Evolutionary conservation across 2,329 filamentous ascomycete species (phyloP).

Genomic region (Claviceps sp.): DNA sequence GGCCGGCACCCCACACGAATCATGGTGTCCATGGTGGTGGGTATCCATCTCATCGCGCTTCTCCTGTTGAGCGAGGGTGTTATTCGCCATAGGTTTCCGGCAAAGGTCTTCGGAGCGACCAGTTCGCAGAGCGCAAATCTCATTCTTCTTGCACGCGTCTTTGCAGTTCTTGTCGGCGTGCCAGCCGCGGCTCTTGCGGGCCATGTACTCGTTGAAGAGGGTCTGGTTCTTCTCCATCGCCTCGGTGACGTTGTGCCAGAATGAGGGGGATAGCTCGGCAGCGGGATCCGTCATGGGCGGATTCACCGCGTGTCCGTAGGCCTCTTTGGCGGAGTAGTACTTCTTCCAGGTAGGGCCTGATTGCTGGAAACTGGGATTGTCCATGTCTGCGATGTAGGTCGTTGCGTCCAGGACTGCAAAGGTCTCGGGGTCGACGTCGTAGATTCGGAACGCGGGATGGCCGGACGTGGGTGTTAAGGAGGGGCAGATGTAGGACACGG

Average conservation of each 20-base stretch:
- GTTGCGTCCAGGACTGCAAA: slow-evolving; percentile 39
- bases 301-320: slow-evolving; percentile 31
- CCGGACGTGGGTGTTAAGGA: slow-evolving; percentile 40
- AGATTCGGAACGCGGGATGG: slow-evolving; percentile 42
- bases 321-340: slow-evolving; percentile 41
- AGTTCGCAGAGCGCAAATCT: slow-evolving; percentile 38
- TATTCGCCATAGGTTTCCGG: slow-evolving; percentile 19
- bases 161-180: slow-evolving; percentile 22
- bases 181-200: slow-evolving; percentile 33
- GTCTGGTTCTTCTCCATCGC: slow-evolving; percentile 28
- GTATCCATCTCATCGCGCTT: slow-evolving; percentile 12
- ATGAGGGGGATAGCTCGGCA: slow-evolving; percentile 36
- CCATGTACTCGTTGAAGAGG: slow-evolving; percentile 31
- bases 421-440: slow-evolving; percentile 41
- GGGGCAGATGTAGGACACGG: slow-evolving; percentile 37
- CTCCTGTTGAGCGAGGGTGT: slow-evolving; percentile 12
- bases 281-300: slow-evolving; percentile 22
- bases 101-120: slow-evolving; percentile 39
- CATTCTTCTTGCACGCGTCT: slow-evolving; percentile 24
- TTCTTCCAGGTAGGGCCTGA: slow-evolving; percentile 33
- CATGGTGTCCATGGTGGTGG: slow-evolving; percentile 8
- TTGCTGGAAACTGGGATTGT: slow-evolving; percentile 25
- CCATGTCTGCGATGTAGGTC: slow-evolving; percentile 41
- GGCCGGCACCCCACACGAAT: slow-evolving; percentile 17
- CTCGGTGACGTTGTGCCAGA: slow-evolving; percentile 44